A percentile compares a stretch with the other conserved stretches of the same genome.
These are phyloP conservation scores for Mortierella hygrophila DNA, from an alignment of 192 early-diverging fungal species.

Conservation along the genomic window DNA sequence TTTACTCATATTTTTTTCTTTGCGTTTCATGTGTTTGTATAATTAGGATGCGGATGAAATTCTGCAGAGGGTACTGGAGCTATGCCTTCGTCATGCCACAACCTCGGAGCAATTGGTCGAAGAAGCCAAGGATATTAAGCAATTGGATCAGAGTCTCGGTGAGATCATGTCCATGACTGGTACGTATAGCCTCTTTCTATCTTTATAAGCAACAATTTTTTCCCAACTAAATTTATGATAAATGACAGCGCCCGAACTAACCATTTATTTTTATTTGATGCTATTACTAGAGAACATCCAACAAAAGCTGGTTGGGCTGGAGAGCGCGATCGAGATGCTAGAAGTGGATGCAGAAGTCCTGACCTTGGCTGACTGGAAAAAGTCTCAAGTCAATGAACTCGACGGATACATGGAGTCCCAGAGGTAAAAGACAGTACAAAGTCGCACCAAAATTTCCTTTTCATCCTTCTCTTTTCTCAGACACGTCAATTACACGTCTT, in stretches of 20 bases:
- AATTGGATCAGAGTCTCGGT: constrained; percentile 30
- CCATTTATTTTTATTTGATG: too few relatives aligned
- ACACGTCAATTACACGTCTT: neutral
- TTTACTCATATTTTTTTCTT: neutral
- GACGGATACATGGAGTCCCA: constrained; percentile 52
- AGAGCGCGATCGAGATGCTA: constrained; percentile 32
- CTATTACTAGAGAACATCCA: constrained; percentile 38
- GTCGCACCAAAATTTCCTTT: neutral
- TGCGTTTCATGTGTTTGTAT: neutral
- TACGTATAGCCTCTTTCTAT: neutral
- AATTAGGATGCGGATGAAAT: constrained; percentile 51
- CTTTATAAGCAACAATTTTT: neutral
- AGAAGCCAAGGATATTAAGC: constrained; percentile 28
- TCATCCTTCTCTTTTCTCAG: neutral
- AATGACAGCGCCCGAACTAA: neutral
- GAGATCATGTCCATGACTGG: constrained; percentile 31
- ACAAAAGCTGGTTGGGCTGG: constrained; percentile 33
- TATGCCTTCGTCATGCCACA: constrained; percentile 31
- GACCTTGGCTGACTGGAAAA: constrained; percentile 46
- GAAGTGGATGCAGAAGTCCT: constrained; percentile 27
- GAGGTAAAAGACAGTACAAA: neutral
- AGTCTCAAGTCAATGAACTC: constrained; percentile 22
- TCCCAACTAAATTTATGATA: neutral
- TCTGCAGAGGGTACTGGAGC: constrained; percentile 36
- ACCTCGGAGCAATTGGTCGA: constrained; percentile 14